Percentiles rank a stretch among this genome's conserved stretches.
phyloP scores from a whole-genome alignment of 768 basidiomycete species.

The Scleroderma bovista region DNA sequence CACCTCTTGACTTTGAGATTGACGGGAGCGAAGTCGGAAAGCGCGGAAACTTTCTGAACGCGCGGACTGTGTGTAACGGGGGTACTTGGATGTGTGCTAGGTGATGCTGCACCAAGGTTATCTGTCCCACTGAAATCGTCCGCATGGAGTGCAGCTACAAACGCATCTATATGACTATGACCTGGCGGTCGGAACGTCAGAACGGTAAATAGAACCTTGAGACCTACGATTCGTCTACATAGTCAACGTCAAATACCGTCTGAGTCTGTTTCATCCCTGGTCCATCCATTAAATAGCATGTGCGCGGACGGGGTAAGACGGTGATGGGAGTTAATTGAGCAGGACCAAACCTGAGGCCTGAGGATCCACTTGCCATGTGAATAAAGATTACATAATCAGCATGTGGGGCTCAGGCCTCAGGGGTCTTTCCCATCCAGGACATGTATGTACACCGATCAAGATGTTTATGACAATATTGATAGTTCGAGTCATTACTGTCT shows the following conservation, averaged over 20 bases:
- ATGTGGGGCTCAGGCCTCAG: too few relatives aligned
- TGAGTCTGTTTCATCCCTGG: conserved; percentile 10
- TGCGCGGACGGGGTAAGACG: neutral
- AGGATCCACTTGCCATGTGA: too few relatives aligned
- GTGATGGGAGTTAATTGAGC: neutral
- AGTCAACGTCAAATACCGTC: conserved; percentile 44
- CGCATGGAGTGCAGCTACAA: conserved; percentile 63
- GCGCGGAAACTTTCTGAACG: conserved; percentile 73
- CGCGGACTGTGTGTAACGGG: conserved; percentile 35
- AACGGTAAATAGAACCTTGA: neutral
- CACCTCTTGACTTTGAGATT: conserved; percentile 79
- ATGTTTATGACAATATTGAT: neutral
- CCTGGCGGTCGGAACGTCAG: conserved; percentile 1
- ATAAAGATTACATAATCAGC: too few relatives aligned
- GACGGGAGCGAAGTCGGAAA: conserved; percentile 88
- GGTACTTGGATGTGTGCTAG: conserved; percentile 15
- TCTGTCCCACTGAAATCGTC: conserved; percentile 41
- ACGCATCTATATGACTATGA: conserved; percentile 64
- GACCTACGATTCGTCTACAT: conserved; percentile 67
- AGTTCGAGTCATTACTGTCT: too few relatives aligned
- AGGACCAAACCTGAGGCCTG: too few relatives aligned
- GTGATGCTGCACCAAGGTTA: conserved; percentile 18
- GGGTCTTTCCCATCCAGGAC: too few relatives aligned
- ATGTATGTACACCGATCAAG: too few relatives aligned
- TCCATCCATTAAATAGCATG: conserved; percentile 1